Base-by-base conservation (phyloP, 73 alveolate species). In the Symbiodinium natans region DNA sequence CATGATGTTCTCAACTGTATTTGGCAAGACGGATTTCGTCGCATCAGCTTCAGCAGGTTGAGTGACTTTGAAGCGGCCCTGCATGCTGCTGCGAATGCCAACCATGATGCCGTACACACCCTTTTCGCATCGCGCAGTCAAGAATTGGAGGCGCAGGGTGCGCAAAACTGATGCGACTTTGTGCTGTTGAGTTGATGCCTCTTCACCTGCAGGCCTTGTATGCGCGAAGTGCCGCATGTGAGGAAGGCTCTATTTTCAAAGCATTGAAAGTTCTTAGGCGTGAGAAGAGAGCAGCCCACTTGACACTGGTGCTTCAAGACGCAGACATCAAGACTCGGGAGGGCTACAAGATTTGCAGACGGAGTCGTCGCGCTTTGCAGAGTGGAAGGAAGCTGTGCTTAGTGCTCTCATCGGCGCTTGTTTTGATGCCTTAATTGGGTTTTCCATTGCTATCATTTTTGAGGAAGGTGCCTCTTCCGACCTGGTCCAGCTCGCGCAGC, bases 61-160 rank as follows among this genome's bases (percentile, higher is more conserved):
- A 7, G 7, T n/a, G 43, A 29, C 73, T 89, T 89, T n/a, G 95
- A 89, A 36, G 95, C 46, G 73, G 85, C 42, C 33, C 40, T 89
- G 46, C 86, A 38, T 9, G 77, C 74, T 39, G 95, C 95, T 10
- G 95, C 86, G 36, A 40, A 36, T 36, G 95, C 95, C 87, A 89
- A 89, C 31, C 74, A 52, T 40, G 95, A 89, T 2, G 95, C 74
- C n/a, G 75, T 89, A 29, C 74, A 82, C 42, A n/a, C 19, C 59
- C 86, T 54, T 19, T 89, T 43, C 73, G 43, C 74, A n/a, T 4
- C 87, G 42, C 74, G 39, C n/a, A 39, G 29, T 34, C 95, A 83
- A 13, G 95, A 89, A 68, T 3, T 89, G 86, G 95, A 89, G 95
- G 95, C 39, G 41, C 41, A 39, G 38, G 39, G 17, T 7, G 27